Conservation (phyloP, 1,139 yeast species). For the Hanseniaspora uvarum region DNA sequence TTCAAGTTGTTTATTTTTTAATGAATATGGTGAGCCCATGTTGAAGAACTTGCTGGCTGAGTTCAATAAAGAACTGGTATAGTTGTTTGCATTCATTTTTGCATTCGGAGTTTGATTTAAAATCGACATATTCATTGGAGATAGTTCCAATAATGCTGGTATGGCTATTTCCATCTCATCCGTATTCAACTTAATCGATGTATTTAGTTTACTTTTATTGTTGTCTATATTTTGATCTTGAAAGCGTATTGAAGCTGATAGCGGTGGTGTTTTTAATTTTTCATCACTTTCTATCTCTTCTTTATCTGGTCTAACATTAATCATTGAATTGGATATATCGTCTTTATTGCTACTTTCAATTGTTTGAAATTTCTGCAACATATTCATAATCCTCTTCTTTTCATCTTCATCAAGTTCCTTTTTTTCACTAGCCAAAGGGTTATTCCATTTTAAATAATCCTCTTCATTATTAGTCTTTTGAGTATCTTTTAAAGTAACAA, state of each 20-base stretch:
- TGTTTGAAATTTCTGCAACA: slow-evolving; percentile 7
- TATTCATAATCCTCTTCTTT: slow-evolving; percentile 5
- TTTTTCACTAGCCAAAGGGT: slow-evolving; percentile 6
- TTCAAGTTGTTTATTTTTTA: slow-evolving; percentile 6
- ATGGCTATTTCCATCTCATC: slow-evolving; percentile 16
- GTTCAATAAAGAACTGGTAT: slow-evolving; percentile 1
- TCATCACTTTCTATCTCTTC: neutral
- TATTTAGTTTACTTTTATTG: neutral
- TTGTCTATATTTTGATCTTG: neutral
- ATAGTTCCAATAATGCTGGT: slow-evolving; percentile 10
- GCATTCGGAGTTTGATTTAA: slow-evolving; percentile 12
- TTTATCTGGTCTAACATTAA: neutral
- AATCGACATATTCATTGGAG: slow-evolving; percentile 15
- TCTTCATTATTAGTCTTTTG: neutral
- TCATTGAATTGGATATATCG: neutral
- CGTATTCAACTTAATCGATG: slow-evolving; percentile 4
- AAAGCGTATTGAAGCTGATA: slow-evolving; percentile 7
- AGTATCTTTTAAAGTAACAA: slow-evolving; percentile 9
- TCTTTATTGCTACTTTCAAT: neutral
- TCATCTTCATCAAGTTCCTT: neutral
- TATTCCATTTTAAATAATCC: slow-evolving; percentile 14
- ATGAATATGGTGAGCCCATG: slow-evolving; percentile 14
- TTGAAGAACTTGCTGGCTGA: slow-evolving; percentile 9
- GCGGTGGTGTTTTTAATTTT: slow-evolving; percentile 10
- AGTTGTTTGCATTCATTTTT: slow-evolving; percentile 1